Evolutionary conservation across 129 eudicot genomes (phyloP).

Genomic region (Apium graveolens): DNA sequence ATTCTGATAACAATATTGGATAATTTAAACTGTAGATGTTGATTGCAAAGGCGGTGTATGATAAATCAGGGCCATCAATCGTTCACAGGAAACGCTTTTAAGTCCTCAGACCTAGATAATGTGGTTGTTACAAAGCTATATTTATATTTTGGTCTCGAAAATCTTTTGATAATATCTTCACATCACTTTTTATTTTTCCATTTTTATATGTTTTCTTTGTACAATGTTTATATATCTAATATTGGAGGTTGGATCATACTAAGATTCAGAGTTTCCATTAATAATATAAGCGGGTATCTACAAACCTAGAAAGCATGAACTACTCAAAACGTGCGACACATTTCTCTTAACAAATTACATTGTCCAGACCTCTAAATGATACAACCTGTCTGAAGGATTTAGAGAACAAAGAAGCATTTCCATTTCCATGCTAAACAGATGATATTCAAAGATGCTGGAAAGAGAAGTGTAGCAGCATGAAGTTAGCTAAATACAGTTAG

Average conservation of each 20-base stretch:
- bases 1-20: neutral
- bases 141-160: neutral
- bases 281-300: too few relatives aligned
- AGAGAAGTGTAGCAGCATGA: too few relatives aligned
- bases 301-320: too few relatives aligned
- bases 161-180: neutral
- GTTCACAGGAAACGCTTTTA: conserved; percentile 12
- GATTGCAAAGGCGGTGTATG: conserved; percentile 13
- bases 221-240: neutral
- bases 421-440: too few relatives aligned
- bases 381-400: too few relatives aligned
- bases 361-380: too few relatives aligned
- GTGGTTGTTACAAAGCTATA: neutral
- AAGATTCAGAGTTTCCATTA: conserved; percentile 3
- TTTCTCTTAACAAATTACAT: too few relatives aligned
- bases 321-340: too few relatives aligned
- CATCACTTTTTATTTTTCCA: neutral
- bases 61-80: conserved; percentile 11
- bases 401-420: too few relatives aligned
- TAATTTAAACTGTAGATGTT: neutral
- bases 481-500: too few relatives aligned
- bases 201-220: neutral
- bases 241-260: conserved; percentile 3
- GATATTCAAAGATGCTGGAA: too few relatives aligned
- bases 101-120: neutral